Evolutionary conservation across 75 land plant species (phyloP).

Genomic region (Selaginella tamariscina): DNA sequence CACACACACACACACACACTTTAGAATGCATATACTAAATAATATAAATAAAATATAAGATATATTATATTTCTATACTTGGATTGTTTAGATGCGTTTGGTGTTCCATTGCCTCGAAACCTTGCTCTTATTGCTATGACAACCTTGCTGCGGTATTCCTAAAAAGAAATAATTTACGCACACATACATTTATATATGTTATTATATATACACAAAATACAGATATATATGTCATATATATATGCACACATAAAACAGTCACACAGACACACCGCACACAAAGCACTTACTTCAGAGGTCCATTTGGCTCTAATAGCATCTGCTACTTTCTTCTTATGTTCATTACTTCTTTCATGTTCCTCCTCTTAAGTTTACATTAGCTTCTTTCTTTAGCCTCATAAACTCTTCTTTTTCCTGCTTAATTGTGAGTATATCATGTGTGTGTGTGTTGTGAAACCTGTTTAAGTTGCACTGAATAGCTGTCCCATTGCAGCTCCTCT

Average conservation of each 20-base stretch:
- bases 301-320: slow-evolving; percentile 82
- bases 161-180: slow-evolving; percentile 1
- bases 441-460: background rate
- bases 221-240: slow-evolving; percentile 4
- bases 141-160: slow-evolving; percentile 64
- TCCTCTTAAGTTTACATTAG: slow-evolving; percentile 28
- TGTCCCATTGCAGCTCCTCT: slow-evolving; percentile 60
- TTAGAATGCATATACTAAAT: too few relatives aligned
- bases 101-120: too few relatives aligned
- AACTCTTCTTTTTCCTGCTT: slow-evolving; percentile 3
- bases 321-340: slow-evolving; percentile 42
- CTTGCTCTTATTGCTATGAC: slow-evolving; percentile 14
- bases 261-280: background rate
- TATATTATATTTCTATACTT: too few relatives aligned
- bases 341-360: slow-evolving; percentile 28
- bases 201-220: background rate
- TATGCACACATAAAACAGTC: slow-evolving; percentile 6
- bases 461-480: slow-evolving; percentile 34
- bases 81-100: too few relatives aligned
- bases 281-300: slow-evolving; percentile 63
- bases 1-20: too few relatives aligned
- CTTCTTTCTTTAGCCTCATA: slow-evolving; percentile 15
- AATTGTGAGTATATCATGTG: background rate
- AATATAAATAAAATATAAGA: too few relatives aligned
- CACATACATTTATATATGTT: background rate